Evolutionary conservation across 139 green algal genomes (phyloP), one percentile per base, ranked within the genome.

Genomic region (Coelastrella sp.): DNA sequence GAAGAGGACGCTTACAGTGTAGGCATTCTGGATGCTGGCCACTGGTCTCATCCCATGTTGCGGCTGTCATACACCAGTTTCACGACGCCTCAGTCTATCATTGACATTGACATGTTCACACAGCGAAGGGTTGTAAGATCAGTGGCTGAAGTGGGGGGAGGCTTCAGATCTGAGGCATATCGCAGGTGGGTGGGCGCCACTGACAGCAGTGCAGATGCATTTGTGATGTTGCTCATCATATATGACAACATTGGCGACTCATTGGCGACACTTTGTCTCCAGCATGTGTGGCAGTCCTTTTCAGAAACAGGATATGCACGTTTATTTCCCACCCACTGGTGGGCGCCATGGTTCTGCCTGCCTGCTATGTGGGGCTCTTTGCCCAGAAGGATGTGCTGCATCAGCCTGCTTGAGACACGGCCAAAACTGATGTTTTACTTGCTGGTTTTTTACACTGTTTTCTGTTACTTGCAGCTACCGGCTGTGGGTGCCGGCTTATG

Each of bases 11-110:
- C 72, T 14, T 89, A 89, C 85, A 82, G 68, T 57, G 85, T 83
- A 14, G 74, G 72, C 85, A 82, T 89, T 14, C 7, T 82, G 70
- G 85, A 89, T 72, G 74, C 19, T 15, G 85, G 85, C 4, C 70
- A 82, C 85, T 89, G 85, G 85, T 61, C 72, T 20, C 15, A 56
- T 8, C 70, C 72, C 19, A 25, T 89, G 57, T 72, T 89, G 85
- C 70, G 85, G 7, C 72, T 89, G 85, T 83, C 72, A 14, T 89
- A 89, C 85, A 89, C 72, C 85, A 82, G 68, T 58, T 89, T 89
- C 85, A 89, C 85, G n/a, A 89, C 72, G 1, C 85, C 85, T 4
- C 72, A 89, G 19, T 82, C 27, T 8, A 63, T 89, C 12, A 78
- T 89, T 22, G 85, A 89, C 85, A 89, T 89, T 49, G 68, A 89